A percentile compares a stretch with the other conserved stretches of the same genome.
Conservation (phyloP, 2,329 filamentous ascomycete genomes). For the Zopfia rhizophila region DNA sequence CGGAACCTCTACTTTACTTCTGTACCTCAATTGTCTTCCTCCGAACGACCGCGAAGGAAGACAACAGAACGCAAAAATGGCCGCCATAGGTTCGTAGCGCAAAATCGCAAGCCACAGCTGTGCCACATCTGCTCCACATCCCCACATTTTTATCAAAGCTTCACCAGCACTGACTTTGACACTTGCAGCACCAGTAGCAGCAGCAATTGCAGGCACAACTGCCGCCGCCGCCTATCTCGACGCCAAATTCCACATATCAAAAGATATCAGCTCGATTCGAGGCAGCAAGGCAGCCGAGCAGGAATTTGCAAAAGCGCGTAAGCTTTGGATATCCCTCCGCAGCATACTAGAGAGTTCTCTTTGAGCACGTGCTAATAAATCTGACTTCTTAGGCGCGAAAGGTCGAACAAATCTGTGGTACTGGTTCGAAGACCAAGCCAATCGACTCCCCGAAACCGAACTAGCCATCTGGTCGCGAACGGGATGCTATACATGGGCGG, state of each 20-base stretch:
- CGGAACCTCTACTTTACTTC: not conserved
- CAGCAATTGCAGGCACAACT: slow-evolving; percentile 45
- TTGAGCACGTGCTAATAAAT: too few relatives aligned
- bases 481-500: slow-evolving; percentile 56
- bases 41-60: not conserved
- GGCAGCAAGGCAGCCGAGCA: slow-evolving; percentile 56
- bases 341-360: slow-evolving; percentile 4
- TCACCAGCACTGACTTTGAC: slow-evolving; percentile 13
- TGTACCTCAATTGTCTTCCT: not conserved
- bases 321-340: slow-evolving; percentile 15
- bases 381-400: slow-evolving; percentile 55
- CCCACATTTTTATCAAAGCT: slow-evolving; percentile 8
- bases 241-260: slow-evolving; percentile 73
- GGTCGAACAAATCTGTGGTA: slow-evolving; percentile 72
- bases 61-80: not conserved
- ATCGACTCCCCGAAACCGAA: slow-evolving; percentile 59
- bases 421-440: slow-evolving; percentile 68
- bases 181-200: slow-evolving; percentile 41
- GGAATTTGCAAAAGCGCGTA: slow-evolving; percentile 62
- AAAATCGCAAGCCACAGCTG: not conserved
- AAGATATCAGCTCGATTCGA: slow-evolving; percentile 67
- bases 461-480: slow-evolving; percentile 75
- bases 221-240: slow-evolving; percentile 70
- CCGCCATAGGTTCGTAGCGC: not conserved
- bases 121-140: slow-evolving; percentile 4